Percentiles rank a stretch among this genome's conserved stretches.
Evolutionary conservation across 805 yeast genomes (phyloP).

Genomic region (Wickerhamomyces mucosus): DNA sequence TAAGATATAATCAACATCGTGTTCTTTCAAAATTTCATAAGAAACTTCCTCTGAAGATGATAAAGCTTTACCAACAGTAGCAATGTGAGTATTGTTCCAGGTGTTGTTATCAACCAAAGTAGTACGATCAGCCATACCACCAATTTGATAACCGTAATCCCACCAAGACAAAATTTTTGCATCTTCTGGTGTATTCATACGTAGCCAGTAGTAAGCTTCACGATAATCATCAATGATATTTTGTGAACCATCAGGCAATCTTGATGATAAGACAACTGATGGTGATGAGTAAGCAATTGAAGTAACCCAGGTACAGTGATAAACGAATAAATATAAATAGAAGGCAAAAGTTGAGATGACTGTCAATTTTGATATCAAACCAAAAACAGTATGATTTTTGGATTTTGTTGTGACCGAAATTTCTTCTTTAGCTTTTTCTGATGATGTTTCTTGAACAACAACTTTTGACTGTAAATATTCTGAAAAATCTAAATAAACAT

Average conservation of each 20-base stretch:
- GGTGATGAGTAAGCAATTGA: slow-evolving; percentile 95
- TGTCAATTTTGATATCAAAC: slow-evolving; percentile 39
- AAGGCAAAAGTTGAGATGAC: slow-evolving; percentile 62
- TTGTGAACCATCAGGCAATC: slow-evolving; percentile 76
- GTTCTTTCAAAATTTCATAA: slow-evolving; percentile 77
- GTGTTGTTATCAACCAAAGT: slow-evolving; percentile 98
- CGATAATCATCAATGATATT: slow-evolving; percentile 90
- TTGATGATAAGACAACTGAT: slow-evolving; percentile 86
- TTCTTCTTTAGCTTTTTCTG: slow-evolving; percentile 2
- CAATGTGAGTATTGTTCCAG: slow-evolving; percentile 99
- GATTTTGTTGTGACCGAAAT: slow-evolving; percentile 6
- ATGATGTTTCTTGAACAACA: slow-evolving; percentile 6
- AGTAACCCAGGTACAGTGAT: slow-evolving; percentile 97
- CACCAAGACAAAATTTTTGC: slow-evolving; percentile 98
- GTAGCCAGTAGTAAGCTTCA: slow-evolving; percentile 97
- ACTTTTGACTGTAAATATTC: slow-evolving; percentile 13
- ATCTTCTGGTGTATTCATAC: slow-evolving; percentile 96
- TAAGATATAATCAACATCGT: slow-evolving; percentile 91
- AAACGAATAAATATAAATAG: slow-evolving; percentile 73
- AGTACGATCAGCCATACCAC: slow-evolving; percentile 99
- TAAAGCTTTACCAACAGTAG: slow-evolving; percentile 98
- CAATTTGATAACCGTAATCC: slow-evolving; percentile 99
- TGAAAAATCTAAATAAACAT: slow-evolving; percentile 65
- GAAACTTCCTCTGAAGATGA: slow-evolving; percentile 80
- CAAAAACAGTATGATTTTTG: slow-evolving; percentile 8